Evolutionary conservation across 1,284 basidiomycete genomes (phyloP), one percentile per base, ranked within the genome.

Genomic region (Boletus semigastroideus): DNA sequence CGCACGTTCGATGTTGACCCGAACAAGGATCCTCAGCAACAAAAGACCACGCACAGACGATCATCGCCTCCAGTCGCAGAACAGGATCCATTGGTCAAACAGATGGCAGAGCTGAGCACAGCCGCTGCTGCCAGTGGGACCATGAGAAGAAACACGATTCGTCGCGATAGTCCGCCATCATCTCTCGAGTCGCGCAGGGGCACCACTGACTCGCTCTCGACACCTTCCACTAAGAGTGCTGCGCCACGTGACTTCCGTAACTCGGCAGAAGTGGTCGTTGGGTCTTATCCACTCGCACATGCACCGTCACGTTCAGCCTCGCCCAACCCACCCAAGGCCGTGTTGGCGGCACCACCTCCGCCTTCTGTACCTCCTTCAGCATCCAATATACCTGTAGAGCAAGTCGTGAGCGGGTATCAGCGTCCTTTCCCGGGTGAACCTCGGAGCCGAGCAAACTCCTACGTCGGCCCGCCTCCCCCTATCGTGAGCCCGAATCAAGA

Each of bases 361-460:
- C 68, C 63, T 4, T 60, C 61, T 11, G 42, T 64, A 6, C 57
- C 65, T 0, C 57, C 77, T 0, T 57, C 74, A 3, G 68, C 74
- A 3, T 77, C 86, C 10, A 76, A 82, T 49, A 65, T 77, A 8
- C 76, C 83, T 0, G 78, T 82, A 6, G 87, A 91, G 59, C 81
- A 87, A n/a, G 86, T 94, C 2, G 68, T 94, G 10, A 77, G 75
- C 5, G 79, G 85, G 57, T 97, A 97, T 63, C 82, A 86, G 16
- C 92, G 94, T 63, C 84, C 87, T 0, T 82, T 98, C 69, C 94
- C 94, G 2, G 92, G 92, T 3, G 94, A 98, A 72, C 58, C 70
- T 25, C 64, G 75, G 42, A 83, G 79, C 56, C 68, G 74, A 22
- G 74, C 76, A 47, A 74, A 75, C 58, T 77, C 80, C 64, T 71